Percentiles rank a stretch among this genome's conserved stretches.
phyloP scores from a whole-genome alignment of 345 rosid genomes.

The Populus davidiana region DNA sequence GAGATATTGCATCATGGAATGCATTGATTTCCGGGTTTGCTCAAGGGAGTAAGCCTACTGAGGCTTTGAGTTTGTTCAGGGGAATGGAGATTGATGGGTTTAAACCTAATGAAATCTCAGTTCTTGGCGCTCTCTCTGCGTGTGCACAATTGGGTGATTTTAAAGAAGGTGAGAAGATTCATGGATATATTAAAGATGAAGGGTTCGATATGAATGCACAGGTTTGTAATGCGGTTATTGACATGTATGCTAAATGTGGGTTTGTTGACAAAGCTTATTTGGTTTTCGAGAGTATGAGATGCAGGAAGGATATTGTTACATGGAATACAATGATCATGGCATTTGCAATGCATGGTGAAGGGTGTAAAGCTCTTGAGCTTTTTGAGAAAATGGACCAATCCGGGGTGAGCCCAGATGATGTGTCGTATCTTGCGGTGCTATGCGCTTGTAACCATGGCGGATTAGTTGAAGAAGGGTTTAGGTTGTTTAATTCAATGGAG shows the following conservation, averaged over 20 bases:
- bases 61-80: constrained; percentile 61
- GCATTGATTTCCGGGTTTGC: constrained; percentile 78
- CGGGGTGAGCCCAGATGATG: constrained; percentile 55
- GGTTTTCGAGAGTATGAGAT: constrained; percentile 51
- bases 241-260: constrained; percentile 84
- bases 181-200: constrained; percentile 41
- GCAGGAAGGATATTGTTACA: constrained; percentile 52
- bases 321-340: constrained; percentile 96
- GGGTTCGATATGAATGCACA: constrained; percentile 53
- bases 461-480: constrained; percentile 63
- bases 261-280: constrained; percentile 58
- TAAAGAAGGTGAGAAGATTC: constrained; percentile 59
- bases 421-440: constrained; percentile 59
- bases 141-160: constrained; percentile 74
- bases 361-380: constrained; percentile 52
- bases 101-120: constrained; percentile 61
- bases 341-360: constrained; percentile 79
- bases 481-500: constrained; percentile 57
- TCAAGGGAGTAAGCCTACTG: constrained; percentile 53
- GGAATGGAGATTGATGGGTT: constrained; percentile 48
- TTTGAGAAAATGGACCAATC: constrained; percentile 47
- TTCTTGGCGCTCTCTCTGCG: constrained; percentile 74
- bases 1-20: constrained; percentile 84
- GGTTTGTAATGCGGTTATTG: constrained; percentile 71
- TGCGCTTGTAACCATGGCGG: constrained; percentile 86